Evolutionary conservation across 192 early-diverging fungal genomes (phyloP).

Genomic region (Podila minutissima): DNA sequence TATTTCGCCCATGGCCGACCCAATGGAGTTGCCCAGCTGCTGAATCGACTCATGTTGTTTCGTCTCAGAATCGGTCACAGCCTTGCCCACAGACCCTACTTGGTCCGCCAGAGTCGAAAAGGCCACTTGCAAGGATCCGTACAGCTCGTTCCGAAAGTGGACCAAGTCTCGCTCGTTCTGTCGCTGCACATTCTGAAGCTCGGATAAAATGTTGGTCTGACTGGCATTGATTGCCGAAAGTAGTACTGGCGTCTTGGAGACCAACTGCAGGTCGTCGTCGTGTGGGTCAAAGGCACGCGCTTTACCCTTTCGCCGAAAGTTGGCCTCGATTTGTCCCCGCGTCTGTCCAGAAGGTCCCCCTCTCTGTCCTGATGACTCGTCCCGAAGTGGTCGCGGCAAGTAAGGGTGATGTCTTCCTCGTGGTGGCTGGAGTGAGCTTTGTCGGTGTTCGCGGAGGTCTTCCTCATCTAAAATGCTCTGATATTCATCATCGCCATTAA

Average conservation of each 20-base stretch:
- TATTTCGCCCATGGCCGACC: constrained; percentile 33
- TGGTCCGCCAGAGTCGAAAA: constrained; percentile 38
- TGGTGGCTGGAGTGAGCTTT: neutral
- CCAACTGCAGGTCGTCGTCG: constrained; percentile 20
- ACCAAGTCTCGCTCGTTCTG: constrained; percentile 21
- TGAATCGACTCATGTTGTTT: constrained; percentile 24
- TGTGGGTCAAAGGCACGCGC: constrained; percentile 14
- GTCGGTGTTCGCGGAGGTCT: neutral
- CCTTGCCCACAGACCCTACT: constrained; percentile 33
- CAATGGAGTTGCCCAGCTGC: constrained; percentile 29
- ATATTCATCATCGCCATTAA: constrained; percentile 46
- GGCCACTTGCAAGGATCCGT: constrained; percentile 32
- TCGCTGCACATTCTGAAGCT: constrained; percentile 30
- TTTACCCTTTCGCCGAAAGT: constrained; percentile 42
- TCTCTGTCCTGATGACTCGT: constrained; percentile 11
- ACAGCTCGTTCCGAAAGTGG: constrained; percentile 40
- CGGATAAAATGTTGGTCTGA: constrained; percentile 45
- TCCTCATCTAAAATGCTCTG: constrained; percentile 15
- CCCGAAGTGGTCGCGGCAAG: constrained; percentile 5
- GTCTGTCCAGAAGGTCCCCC: constrained; percentile 1
- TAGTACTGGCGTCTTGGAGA: constrained; percentile 34
- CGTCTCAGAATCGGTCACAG: constrained; percentile 26
- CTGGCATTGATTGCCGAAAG: constrained; percentile 45
- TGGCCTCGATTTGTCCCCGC: constrained; percentile 9
- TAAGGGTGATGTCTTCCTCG: constrained; percentile 38